These are phyloP conservation scores for Brassica hybrid DNA, from an alignment of 441 rosid genomes.

Conservation along the genomic window DNA sequence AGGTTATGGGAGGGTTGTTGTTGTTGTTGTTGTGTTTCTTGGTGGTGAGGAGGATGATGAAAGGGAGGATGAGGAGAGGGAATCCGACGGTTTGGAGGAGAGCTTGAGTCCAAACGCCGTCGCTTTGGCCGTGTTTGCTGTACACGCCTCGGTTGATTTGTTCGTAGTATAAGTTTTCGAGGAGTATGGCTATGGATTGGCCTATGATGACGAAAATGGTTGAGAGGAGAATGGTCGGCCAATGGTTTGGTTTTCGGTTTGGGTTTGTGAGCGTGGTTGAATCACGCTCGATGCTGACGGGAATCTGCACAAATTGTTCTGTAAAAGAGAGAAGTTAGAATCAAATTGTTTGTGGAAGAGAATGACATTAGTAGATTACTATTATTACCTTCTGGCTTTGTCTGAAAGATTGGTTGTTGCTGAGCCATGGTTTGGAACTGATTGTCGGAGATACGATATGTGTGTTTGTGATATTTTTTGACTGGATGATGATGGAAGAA, in stretches of 20 bases:
- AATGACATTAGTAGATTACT: conserved; percentile 1
- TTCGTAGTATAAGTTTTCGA: conserved; percentile 39
- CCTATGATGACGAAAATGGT: conserved; percentile 37
- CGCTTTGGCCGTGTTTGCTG: conserved; percentile 30
- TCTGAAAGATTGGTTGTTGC: too few relatives aligned
- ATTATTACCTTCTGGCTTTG: conserved; percentile 36
- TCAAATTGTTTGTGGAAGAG: not conserved
- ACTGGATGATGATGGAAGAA: conserved; percentile 12
- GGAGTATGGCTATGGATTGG: conserved; percentile 36
- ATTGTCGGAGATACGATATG: conserved; percentile 20
- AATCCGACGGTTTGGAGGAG: conserved; percentile 48
- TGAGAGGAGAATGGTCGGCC: conserved; percentile 39
- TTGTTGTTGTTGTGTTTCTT: conserved; percentile 27
- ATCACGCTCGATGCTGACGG: conserved; percentile 39
- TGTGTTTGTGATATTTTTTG: not conserved
- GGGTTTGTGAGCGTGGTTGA: conserved; percentile 18
- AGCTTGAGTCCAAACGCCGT: conserved; percentile 44
- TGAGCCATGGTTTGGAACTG: conserved; percentile 38
- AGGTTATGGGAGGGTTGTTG: conserved; percentile 14
- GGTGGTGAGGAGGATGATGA: conserved; percentile 32
- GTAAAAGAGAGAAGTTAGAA: conserved; percentile 22
- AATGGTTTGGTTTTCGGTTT: conserved; percentile 39
- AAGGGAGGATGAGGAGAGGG: conserved; percentile 48
- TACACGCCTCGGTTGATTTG: conserved; percentile 29
- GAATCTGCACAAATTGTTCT: conserved; percentile 40